These are phyloP conservation scores for Microbotryum silenes-acaulis DNA, from an alignment of 1,284 basidiomycete genomes.

Conservation along the genomic window DNA sequence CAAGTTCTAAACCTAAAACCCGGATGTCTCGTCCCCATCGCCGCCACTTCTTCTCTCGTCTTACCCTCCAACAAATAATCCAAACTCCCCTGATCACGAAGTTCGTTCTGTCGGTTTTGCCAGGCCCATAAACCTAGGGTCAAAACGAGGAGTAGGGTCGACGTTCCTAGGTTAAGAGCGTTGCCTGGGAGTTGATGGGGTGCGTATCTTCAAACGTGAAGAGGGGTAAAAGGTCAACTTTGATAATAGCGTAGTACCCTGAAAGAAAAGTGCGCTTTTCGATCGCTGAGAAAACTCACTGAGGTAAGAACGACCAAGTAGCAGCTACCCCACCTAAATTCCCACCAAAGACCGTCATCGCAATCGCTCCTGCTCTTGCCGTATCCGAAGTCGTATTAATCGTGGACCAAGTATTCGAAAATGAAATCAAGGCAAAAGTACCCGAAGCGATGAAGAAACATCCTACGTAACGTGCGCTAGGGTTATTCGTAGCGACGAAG, in stretches of 20 bases:
- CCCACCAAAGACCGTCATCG: conserved; percentile 32
- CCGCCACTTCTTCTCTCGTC: conserved; percentile 16
- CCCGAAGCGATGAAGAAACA: conserved; percentile 32
- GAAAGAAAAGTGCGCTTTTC: too few relatives aligned
- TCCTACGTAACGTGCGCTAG: conserved; percentile 32
- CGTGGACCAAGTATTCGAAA: conserved; percentile 28
- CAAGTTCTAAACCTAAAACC: conserved; percentile 16
- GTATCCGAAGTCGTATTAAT: conserved; percentile 37
- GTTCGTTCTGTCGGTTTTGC: conserved; percentile 26
- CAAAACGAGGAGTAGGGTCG: conserved; percentile 21
- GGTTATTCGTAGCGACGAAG: conserved; percentile 37
- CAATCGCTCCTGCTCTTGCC: conserved; percentile 34
- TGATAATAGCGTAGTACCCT: too few relatives aligned
- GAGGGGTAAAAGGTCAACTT: background rate
- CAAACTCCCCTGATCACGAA: conserved; percentile 13
- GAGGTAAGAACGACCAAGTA: conserved; percentile 31
- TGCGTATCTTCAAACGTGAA: background rate
- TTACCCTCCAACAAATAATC: conserved; percentile 26
- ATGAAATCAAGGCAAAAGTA: conserved; percentile 30
- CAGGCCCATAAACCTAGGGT: conserved; percentile 11
- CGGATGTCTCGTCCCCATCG: conserved; percentile 17
- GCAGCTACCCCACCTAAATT: conserved; percentile 34
- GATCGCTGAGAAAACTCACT: background rate
- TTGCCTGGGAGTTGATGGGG: conserved; percentile 24
- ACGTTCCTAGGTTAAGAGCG: conserved; percentile 25